Evolutionary conservation across 2,329 filamentous ascomycete species (phyloP), one percentile per base, ranked within the genome.

Genomic region (Verticillium dahliae): DNA sequence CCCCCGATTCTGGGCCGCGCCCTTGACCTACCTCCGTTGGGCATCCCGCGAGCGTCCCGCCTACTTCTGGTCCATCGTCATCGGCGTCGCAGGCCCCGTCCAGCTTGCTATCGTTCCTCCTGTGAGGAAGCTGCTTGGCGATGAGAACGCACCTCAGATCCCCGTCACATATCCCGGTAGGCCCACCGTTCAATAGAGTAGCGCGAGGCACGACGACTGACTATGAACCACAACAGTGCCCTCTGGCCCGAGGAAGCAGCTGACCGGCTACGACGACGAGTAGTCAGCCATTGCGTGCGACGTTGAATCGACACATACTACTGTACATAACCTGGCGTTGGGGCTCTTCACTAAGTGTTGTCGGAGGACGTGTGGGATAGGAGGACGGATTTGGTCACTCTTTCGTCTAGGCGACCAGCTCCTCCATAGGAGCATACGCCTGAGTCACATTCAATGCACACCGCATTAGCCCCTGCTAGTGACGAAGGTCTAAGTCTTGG

Each of bases 151-250:
- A 65, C 79, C 85, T 66, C 85, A 81, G 62, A 87, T 98, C 66
- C 95, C 95, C 37, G 79, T 93, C 75, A 96, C 92, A 73, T 99
- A 98, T 81, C 95, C 95, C 63, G 85, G 94, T 98, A 85, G 75
- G 91, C 85, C 22, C 39, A n/a, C 7, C 18, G 10, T 7, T 10
- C 45, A 9, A 41, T 15, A 18, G 45, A 27, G 9, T 13, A 13
- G 45, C 18, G 6, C 11, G 45, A 52, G 18, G 9, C 45, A 52
- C 9, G 18, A 41, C 9, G 35, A 27, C 45, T 52, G 18, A 52
- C 45, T 10, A 58, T 61, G 34, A 18, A 39, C 13, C 61, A 62
- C 35, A 58, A 61, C 66, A 88, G 85, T 88, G 60, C 85, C 85
- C 14, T 67, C 77, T 13, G 82, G 81, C 10, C 84, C 85, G 58